phyloP scores from a whole-genome alignment of 1,284 basidiomycete species.

The Papiliotrema nemorosa region DNA sequence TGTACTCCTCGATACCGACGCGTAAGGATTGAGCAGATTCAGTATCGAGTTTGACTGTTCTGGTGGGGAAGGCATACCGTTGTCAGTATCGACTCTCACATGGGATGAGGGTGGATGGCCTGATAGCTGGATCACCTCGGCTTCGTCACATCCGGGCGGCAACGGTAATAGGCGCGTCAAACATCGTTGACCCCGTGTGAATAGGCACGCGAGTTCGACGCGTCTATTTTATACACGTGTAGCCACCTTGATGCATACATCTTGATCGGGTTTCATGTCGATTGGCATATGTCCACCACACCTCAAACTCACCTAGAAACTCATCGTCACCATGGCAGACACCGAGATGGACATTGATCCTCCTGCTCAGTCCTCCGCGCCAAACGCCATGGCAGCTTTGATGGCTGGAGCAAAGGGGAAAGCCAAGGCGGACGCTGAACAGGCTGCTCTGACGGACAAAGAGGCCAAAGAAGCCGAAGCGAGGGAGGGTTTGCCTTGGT shows the following conservation, averaged over 20 bases:
- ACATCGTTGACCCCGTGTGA: neutral
- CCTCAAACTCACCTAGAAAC: no score
- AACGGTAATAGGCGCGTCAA: neutral
- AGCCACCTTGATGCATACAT: no score
- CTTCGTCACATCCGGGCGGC: no score
- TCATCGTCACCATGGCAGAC: constrained; percentile 13
- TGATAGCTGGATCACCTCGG: no score
- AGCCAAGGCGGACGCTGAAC: constrained; percentile 24
- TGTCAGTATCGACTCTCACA: neutral
- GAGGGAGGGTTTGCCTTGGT: constrained; percentile 49
- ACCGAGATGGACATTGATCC: constrained; percentile 18
- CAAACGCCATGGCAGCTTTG: constrained; percentile 43
- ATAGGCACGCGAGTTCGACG: neutral
- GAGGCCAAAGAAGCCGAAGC: constrained; percentile 25
- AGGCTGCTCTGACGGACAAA: constrained; percentile 13
- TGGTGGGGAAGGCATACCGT: constrained; percentile 3
- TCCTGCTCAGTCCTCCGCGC: constrained; percentile 12
- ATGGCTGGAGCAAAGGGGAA: constrained; percentile 47
- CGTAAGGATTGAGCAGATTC: constrained; percentile 75
- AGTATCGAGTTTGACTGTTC: constrained; percentile 55
- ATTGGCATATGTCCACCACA: no score
- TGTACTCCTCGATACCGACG: constrained; percentile 64
- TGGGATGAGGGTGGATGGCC: no score
- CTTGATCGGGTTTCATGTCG: no score
- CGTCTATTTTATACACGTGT: no score